phyloP scores from a whole-genome alignment of 2,329 filamentous ascomycete species.

The Pleoardoris graminearum region DNA sequence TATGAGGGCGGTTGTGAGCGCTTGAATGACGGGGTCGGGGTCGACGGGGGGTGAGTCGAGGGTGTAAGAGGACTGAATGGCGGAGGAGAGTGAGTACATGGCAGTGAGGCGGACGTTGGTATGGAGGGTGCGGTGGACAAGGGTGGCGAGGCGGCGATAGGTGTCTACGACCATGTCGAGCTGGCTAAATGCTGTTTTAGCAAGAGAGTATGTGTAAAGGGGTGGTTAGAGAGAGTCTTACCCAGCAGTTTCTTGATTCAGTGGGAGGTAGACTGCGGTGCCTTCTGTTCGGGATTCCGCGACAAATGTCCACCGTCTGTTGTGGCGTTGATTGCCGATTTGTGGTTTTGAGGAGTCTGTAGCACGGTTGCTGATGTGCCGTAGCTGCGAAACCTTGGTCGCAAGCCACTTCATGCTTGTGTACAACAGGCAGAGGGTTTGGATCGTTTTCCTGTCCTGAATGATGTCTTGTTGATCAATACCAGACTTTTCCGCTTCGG shows the following conservation, averaged over 20 bases:
- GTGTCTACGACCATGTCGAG: slow-evolving; percentile 87
- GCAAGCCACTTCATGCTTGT: slow-evolving; percentile 99
- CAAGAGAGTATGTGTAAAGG: neutral
- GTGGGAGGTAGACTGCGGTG: slow-evolving; percentile 76
- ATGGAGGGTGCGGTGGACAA: slow-evolving; percentile 81
- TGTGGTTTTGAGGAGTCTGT: slow-evolving; percentile 64
- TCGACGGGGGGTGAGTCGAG: slow-evolving; percentile 73
- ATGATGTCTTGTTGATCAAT: slow-evolving; percentile 82
- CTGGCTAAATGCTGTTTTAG: slow-evolving; percentile 53
- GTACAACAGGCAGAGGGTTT: slow-evolving; percentile 83
- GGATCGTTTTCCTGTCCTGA: slow-evolving; percentile 82
- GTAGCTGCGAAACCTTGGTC: slow-evolving; percentile 76
- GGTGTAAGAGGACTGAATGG: slow-evolving; percentile 52
- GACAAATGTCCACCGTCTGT: slow-evolving; percentile 81
- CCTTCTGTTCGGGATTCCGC: slow-evolving; percentile 57
- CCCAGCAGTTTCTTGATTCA: slow-evolving; percentile 82
- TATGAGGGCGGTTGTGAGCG: slow-evolving; percentile 82
- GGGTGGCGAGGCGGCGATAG: slow-evolving; percentile 78
- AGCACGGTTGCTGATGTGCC: slow-evolving; percentile 77
- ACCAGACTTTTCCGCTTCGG: slow-evolving; percentile 59
- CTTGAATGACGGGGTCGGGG: slow-evolving; percentile 78
- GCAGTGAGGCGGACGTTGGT: slow-evolving; percentile 86
- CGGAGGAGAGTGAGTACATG: slow-evolving; percentile 73
- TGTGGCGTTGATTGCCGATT: slow-evolving; percentile 54
- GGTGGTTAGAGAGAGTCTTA: slow-evolving; percentile 51